Conservation (phyloP, 139 green algal genomes). For the Closterium sp. region DNA sequence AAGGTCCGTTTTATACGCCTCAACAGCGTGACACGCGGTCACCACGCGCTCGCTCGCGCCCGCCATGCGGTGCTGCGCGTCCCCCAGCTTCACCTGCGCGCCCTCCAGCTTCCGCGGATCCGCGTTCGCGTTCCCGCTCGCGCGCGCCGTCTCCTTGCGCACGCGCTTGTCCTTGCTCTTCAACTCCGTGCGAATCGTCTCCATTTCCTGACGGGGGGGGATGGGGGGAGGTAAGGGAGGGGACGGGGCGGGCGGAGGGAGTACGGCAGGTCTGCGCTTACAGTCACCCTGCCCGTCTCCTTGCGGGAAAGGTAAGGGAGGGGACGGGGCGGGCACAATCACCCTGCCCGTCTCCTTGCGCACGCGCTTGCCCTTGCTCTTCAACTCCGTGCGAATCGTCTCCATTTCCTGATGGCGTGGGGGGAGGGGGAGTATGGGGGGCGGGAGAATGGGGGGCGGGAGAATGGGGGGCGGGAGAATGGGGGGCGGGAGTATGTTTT, state of each 20-base stretch:
- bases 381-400: not conserved
- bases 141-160: not conserved
- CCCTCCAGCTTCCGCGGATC: slow-evolving; percentile 4
- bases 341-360: not conserved
- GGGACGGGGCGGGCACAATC: too few relatives aligned
- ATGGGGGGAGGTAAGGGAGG: too few relatives aligned
- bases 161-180: not conserved
- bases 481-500: too few relatives aligned
- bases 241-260: too few relatives aligned
- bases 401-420: not conserved
- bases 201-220: not conserved
- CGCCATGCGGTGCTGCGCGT: not conserved
- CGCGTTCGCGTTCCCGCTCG: not conserved
- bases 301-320: too few relatives aligned
- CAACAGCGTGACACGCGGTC: not conserved
- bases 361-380: not conserved
- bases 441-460: too few relatives aligned
- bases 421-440: too few relatives aligned
- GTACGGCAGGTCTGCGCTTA: too few relatives aligned
- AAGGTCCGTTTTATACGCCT: not conserved
- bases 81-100: not conserved
- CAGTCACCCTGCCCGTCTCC: too few relatives aligned
- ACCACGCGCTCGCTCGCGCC: not conserved
- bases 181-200: not conserved
- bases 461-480: too few relatives aligned